These are phyloP conservation scores for Acer negundo DNA, from an alignment of 345 rosid species.

Conservation along the genomic window DNA sequence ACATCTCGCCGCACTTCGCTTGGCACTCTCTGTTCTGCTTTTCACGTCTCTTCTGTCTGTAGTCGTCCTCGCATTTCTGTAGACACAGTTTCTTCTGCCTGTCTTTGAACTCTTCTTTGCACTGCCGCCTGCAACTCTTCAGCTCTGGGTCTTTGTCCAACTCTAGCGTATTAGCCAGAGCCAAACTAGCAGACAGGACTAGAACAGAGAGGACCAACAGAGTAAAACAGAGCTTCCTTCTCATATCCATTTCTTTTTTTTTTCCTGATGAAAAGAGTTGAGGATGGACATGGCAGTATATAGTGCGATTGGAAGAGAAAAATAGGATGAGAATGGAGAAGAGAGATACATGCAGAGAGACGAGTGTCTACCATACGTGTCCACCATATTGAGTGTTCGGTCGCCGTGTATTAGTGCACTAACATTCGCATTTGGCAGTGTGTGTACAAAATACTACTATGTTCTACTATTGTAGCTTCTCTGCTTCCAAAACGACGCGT, in stretches of 20 bases:
- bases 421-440: background rate
- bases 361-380: constrained; percentile 39
- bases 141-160: constrained; percentile 41
- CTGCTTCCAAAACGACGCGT: background rate
- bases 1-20: too few species aligned
- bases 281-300: background rate
- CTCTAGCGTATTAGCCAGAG: constrained; percentile 21
- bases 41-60: constrained; percentile 17
- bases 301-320: background rate
- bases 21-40: too few species aligned
- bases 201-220: constrained; percentile 24
- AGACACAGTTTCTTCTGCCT: constrained; percentile 31
- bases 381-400: constrained; percentile 4
- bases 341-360: constrained; percentile 33
- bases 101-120: constrained; percentile 35
- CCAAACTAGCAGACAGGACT: constrained; percentile 24
- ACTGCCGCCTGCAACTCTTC: constrained; percentile 49
- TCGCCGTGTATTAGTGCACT: constrained; percentile 23
- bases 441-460: background rate
- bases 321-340: constrained; percentile 2
- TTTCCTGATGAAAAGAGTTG: background rate
- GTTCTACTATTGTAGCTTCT: background rate
- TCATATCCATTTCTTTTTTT: constrained; percentile 19
- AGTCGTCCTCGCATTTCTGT: constrained; percentile 37
- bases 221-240: constrained; percentile 10